Evolutionary conservation across 805 yeast species (phyloP).

Genomic region (Scheffersomyces lignosus): DNA sequence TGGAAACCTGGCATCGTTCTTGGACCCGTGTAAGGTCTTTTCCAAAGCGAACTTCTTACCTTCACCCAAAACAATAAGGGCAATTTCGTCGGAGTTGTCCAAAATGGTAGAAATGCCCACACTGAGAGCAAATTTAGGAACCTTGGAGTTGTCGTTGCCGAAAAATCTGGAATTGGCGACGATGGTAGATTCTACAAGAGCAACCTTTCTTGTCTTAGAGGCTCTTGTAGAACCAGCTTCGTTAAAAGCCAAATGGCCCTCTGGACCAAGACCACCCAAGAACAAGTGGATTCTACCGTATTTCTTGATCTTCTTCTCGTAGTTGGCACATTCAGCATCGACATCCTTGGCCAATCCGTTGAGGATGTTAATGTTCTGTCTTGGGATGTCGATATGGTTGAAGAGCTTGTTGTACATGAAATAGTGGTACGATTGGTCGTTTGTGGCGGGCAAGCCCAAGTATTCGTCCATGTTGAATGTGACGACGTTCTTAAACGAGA

Average conservation of each 20-base stretch:
- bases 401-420: slow-evolving; percentile 58
- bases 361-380: slow-evolving; percentile 52
- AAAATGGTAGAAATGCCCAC: slow-evolving; percentile 60
- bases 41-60: slow-evolving; percentile 47
- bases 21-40: slow-evolving; percentile 40
- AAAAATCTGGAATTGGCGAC: slow-evolving; percentile 56
- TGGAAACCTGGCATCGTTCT: slow-evolving; percentile 44
- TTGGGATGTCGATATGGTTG: slow-evolving; percentile 54
- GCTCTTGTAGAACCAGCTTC: slow-evolving; percentile 52
- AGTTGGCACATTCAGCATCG: slow-evolving; percentile 46
- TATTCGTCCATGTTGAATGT: slow-evolving; percentile 67
- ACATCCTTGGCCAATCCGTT: slow-evolving; percentile 50
- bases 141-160: slow-evolving; percentile 43
- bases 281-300: slow-evolving; percentile 54
- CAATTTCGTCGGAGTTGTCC: slow-evolving; percentile 54
- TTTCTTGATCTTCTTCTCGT: slow-evolving; percentile 48
- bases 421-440: slow-evolving; percentile 55
- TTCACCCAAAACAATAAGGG: slow-evolving; percentile 52
- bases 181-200: slow-evolving; percentile 49
- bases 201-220: slow-evolving; percentile 47
- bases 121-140: slow-evolving; percentile 51
- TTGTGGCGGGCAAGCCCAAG: slow-evolving; percentile 46
- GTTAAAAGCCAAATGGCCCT: slow-evolving; percentile 62
- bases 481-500: slow-evolving; percentile 52
- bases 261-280: slow-evolving; percentile 61